Conservation (phyloP, 768 basidiomycete species). For the Roridomyces roridus region DNA sequence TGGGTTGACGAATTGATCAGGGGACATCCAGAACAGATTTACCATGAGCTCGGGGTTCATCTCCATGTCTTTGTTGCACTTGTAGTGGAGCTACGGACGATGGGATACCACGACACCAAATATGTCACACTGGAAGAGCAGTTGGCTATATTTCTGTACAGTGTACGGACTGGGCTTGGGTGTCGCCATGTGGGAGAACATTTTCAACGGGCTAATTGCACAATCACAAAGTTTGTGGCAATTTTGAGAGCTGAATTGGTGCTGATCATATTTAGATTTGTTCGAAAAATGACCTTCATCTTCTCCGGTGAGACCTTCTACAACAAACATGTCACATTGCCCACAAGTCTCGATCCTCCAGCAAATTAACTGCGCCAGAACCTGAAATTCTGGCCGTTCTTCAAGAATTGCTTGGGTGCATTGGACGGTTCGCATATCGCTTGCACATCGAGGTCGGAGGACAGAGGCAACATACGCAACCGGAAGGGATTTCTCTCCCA, state of each 20-base stretch:
- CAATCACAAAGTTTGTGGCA: conserved; percentile 23
- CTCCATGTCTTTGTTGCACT: conserved; percentile 25
- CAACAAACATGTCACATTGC: conserved; percentile 20
- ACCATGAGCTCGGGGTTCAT: conserved; percentile 24
- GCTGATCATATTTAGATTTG: conserved; percentile 5
- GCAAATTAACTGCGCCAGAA: conserved; percentile 27
- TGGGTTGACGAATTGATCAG: conserved; percentile 27
- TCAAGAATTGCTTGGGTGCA: conserved; percentile 31
- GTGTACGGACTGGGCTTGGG: conserved; percentile 15
- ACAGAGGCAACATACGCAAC: conserved; percentile 22
- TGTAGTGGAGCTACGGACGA: conserved; percentile 4
- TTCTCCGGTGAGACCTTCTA: conserved; percentile 16
- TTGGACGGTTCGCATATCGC: conserved; percentile 39
- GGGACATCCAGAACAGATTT: conserved; percentile 26
- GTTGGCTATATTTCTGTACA: conserved; percentile 27
- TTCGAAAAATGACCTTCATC: conserved; percentile 8
- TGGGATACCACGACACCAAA: conserved; percentile 7
- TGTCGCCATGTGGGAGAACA: conserved; percentile 26
- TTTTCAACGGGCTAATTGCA: conserved; percentile 31
- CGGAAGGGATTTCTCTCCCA: conserved; percentile 34
- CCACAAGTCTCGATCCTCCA: conserved; percentile 11
- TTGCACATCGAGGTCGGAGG: conserved; percentile 11
- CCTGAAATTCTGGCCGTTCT: conserved; percentile 36
- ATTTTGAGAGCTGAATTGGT: neutral
- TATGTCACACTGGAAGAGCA: conserved; percentile 25